Base-by-base conservation (phyloP, 2,329 filamentous ascomycete genomes). In the Alternaria arbusti region DNA sequence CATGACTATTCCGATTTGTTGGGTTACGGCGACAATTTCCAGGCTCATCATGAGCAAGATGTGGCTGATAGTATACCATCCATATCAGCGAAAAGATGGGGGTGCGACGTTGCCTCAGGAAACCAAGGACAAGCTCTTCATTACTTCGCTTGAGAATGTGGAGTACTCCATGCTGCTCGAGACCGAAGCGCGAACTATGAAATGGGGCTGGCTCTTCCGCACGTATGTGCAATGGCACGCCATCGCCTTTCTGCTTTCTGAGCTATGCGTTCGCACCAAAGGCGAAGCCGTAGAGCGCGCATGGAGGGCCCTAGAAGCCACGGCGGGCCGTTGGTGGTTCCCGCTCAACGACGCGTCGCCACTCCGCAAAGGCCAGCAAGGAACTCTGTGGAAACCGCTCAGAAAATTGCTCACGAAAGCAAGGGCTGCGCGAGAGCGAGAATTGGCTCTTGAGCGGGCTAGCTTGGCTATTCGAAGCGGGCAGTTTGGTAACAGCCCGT, bases 21-120 rank as follows among this genome's bases (percentile, higher is more conserved):
- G 90, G 89, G 86, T 91, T 25, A 87, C 87, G 8, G 89, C 88
- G 5, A 91, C 90, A 26, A 84, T 92, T 23, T 86, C 88, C 4
- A 87, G 91, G 10, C 83, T 95, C 30, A 88, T 94, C 65, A 87
- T 94, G 80, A 89, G 89, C 56, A 95, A 94, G 79, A 88, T 94
- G 83, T 92, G 90, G 82, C 84, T 96, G 36, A 86, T 94, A 63
- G 86, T 93, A 3, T 91, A 95, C 72, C 89, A 95, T 70, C 91
- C 91, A 0, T 85, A 90, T 71, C 88, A 91, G 30, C 86, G 89
- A 55, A 84, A 85, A 32, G 86, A 88, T 25, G 84, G 85, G 10
- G 84, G 76, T 69, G 59, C 83, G 9, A 84, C 83, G 25, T 82
- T 91, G 8, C 86, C 88, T 0, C 84, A 87, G 54, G 89, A 89